phyloP scores from a whole-genome alignment of 768 basidiomycete genomes.

The Collybiopsis luxurians region DNA sequence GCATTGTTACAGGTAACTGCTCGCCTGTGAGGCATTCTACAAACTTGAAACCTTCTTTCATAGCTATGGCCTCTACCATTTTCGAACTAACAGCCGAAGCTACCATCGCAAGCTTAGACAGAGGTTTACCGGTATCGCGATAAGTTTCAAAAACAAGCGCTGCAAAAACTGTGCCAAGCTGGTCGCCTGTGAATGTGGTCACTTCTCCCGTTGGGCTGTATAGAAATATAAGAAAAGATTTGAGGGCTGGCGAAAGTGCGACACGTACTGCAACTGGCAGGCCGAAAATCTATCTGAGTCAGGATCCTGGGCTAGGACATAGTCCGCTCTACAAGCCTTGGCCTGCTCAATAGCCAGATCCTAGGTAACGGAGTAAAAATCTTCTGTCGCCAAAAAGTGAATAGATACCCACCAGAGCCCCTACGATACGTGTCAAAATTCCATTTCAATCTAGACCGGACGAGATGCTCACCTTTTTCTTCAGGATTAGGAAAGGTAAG shows the following conservation, averaged over 20 bases:
- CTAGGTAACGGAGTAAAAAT: slow-evolving; percentile 32
- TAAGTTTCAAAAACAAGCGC: slow-evolving; percentile 39
- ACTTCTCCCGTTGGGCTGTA: slow-evolving; percentile 52
- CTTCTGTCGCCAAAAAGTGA: neutral
- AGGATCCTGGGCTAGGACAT: slow-evolving; percentile 88
- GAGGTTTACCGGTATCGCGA: slow-evolving; percentile 37
- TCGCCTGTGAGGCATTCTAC: slow-evolving; percentile 82
- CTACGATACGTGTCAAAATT: slow-evolving; percentile 22
- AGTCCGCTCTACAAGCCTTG: slow-evolving; percentile 43
- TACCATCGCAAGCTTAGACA: slow-evolving; percentile 75
- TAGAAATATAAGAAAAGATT: neutral
- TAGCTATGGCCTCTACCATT: slow-evolving; percentile 80
- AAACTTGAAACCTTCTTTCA: slow-evolving; percentile 76
- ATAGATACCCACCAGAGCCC: slow-evolving; percentile 41
- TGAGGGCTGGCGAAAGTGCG: slow-evolving; percentile 7
- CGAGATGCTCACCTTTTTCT: slow-evolving; percentile 61
- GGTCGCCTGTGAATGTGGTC: slow-evolving; percentile 80
- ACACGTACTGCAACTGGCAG: slow-evolving; percentile 59
- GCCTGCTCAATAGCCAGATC: slow-evolving; percentile 71
- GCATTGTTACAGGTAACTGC: slow-evolving; percentile 8
- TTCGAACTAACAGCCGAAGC: slow-evolving; percentile 90
- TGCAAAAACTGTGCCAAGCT: slow-evolving; percentile 61
- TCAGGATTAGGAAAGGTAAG: slow-evolving; percentile 88
- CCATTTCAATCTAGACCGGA: neutral
- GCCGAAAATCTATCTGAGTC: slow-evolving; percentile 84